These are phyloP conservation scores for Stipa capillata DNA, from an alignment of 176 grass and related monocot genomes.

Conservation along the genomic window DNA sequence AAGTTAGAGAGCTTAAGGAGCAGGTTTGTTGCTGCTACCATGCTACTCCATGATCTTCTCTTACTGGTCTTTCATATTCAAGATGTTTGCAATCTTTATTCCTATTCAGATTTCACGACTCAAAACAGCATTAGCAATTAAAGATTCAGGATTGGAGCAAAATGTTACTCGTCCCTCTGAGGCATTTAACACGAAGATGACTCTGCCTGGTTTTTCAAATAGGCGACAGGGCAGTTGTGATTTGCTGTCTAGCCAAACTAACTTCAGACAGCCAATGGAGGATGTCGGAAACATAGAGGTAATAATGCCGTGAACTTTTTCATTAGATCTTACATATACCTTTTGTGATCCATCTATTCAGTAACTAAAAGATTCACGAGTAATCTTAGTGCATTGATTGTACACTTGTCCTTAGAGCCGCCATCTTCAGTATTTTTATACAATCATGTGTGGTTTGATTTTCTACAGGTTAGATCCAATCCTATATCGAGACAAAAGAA, in stretches of 20 bases:
- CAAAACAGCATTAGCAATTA: slow-evolving; percentile 69
- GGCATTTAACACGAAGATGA: slow-evolving; percentile 37
- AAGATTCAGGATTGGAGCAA: slow-evolving; percentile 65
- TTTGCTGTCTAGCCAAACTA: slow-evolving; percentile 56
- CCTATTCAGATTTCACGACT: slow-evolving; percentile 62
- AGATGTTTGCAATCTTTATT: slow-evolving; percentile 16
- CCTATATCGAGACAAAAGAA: slow-evolving; percentile 70
- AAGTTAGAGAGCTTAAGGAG: slow-evolving; percentile 84
- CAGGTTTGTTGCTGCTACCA: slow-evolving; percentile 53
- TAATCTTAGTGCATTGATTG: slow-evolving; percentile 3
- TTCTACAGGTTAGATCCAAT: slow-evolving; percentile 54
- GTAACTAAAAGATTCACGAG: neutral
- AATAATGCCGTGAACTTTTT: slow-evolving; percentile 10
- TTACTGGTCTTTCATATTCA: slow-evolving; percentile 12
- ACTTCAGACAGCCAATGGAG: slow-evolving; percentile 87
- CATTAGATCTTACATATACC: slow-evolving; percentile 5
- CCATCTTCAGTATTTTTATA: neutral
- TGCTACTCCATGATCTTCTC: slow-evolving; percentile 9
- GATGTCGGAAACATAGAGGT: slow-evolving; percentile 99
- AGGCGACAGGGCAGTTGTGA: slow-evolving; percentile 44
- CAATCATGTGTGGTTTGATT: neutral
- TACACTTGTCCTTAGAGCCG: neutral
- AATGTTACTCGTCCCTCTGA: slow-evolving; percentile 41
- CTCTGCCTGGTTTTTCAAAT: slow-evolving; percentile 53
- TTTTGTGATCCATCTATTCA: neutral